Evolutionary conservation across 1,139 yeast species (phyloP).

Genomic region (Candida sp.): DNA sequence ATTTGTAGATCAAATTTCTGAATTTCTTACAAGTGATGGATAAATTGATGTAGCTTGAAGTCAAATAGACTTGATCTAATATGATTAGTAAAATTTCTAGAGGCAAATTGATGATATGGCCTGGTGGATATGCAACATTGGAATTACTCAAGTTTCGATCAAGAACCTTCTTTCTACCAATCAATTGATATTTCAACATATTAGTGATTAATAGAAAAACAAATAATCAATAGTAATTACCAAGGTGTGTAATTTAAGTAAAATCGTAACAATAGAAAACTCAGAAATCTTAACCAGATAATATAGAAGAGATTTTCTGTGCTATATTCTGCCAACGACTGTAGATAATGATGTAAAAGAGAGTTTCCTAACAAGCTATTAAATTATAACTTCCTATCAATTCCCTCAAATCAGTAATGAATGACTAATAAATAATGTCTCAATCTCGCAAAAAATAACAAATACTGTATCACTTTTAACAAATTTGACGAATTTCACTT

Average conservation of each 20-base stretch:
- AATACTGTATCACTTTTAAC: neutral
- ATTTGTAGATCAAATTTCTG: slow-evolving; percentile 30
- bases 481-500: neutral
- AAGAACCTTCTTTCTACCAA: slow-evolving; percentile 31
- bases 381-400: neutral
- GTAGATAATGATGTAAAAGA: too few relatives aligned
- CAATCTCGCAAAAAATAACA: neutral
- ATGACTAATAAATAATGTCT: neutral
- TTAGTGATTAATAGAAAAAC: neutral
- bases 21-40: slow-evolving; percentile 36
- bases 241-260: neutral
- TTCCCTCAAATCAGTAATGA: neutral
- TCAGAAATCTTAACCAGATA: too few relatives aligned
- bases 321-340: too few relatives aligned
- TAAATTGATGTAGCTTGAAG: slow-evolving; percentile 17
- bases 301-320: too few relatives aligned
- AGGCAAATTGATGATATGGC: slow-evolving; percentile 39
- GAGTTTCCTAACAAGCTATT: neutral
- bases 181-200: slow-evolving; percentile 33
- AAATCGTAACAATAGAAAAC: neutral
- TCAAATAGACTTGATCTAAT: slow-evolving; percentile 18
- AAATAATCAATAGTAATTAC: neutral
- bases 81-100: slow-evolving; percentile 36
- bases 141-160: slow-evolving; percentile 5
- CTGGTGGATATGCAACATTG: slow-evolving; percentile 18